Evolutionary conservation across 1,284 basidiomycete species (phyloP).

Genomic region (Ustilago shanxiensis): DNA sequence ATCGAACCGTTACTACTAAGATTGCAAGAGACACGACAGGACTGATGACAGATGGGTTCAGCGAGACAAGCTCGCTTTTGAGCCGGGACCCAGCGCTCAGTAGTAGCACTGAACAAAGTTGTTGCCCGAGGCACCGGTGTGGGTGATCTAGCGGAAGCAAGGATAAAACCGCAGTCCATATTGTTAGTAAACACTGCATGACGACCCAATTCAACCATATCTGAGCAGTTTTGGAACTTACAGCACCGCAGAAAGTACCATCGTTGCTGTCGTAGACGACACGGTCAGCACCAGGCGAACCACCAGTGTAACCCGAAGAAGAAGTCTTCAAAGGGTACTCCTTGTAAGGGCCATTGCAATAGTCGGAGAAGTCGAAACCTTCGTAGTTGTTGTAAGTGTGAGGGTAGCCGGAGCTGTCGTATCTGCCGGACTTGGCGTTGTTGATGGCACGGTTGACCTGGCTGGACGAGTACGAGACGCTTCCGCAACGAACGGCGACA

Average conservation of each 20-base stretch:
- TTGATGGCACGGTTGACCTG: constrained; percentile 53
- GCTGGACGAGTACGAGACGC: constrained; percentile 30
- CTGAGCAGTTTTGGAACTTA: constrained; percentile 11
- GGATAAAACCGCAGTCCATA: background rate
- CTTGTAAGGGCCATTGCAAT: constrained; percentile 46
- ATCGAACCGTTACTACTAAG: background rate
- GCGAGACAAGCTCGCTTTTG: constrained; percentile 1
- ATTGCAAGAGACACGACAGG: background rate
- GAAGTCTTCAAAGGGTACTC: constrained; percentile 41
- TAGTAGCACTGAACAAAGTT: constrained; percentile 57
- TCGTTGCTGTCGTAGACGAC: constrained; percentile 47
- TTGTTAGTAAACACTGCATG: constrained; percentile 1
- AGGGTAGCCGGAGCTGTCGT: constrained; percentile 44
- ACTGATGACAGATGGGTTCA: background rate
- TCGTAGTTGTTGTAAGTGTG: constrained; percentile 55
- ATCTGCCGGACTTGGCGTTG: constrained; percentile 38
- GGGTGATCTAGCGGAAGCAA: constrained; percentile 40
- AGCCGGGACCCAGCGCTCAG: constrained; percentile 12
- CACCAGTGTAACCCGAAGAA: constrained; percentile 44
- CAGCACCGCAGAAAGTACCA: constrained; percentile 53
- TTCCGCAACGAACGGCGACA: constrained; percentile 50
- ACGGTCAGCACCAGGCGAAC: constrained; percentile 60
- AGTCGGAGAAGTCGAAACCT: constrained; percentile 59
- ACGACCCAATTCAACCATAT: too few species aligned
- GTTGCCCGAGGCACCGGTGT: constrained; percentile 57